Percentiles rank a stretch among this genome's conserved stretches.
phyloP scores from a whole-genome alignment of 208 protist genomes.

The Zelonia costaricensis region DNA sequence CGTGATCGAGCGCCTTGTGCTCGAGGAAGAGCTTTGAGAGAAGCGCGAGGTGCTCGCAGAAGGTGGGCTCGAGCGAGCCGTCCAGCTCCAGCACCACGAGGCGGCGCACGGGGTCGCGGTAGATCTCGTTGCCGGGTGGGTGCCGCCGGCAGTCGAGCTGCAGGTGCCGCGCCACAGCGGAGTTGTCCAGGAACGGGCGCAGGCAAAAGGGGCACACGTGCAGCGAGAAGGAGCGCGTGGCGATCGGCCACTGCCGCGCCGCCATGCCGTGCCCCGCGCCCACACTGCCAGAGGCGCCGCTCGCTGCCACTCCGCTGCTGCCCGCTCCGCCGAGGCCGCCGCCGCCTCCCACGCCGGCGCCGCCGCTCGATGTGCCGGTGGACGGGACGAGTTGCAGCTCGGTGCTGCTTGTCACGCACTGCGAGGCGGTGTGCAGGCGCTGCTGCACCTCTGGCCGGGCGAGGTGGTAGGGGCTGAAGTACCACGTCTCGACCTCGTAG shows the following conservation, averaged over 20 bases:
- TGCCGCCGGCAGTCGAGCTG: constrained; percentile 81
- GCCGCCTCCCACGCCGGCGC: constrained; percentile 9
- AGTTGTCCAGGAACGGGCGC: constrained; percentile 91
- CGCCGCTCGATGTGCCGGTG: constrained; percentile 4
- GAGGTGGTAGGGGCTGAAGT: constrained; percentile 97
- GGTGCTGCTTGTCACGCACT: constrained; percentile 47
- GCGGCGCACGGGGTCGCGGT: constrained; percentile 79
- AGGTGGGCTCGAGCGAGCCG: constrained; percentile 96
- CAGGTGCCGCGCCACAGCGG: constrained; percentile 85
- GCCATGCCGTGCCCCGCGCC: not conserved
- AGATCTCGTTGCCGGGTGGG: constrained; percentile 91
- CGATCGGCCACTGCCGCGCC: constrained; percentile 22
- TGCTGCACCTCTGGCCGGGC: constrained; percentile 72
- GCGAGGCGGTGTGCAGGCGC: constrained; percentile 46
- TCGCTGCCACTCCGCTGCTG: no score
- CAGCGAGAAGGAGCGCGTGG: constrained; percentile 68
- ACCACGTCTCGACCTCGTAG: constrained; percentile 97
- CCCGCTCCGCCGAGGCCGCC: not conserved
- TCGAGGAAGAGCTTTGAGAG: constrained; percentile 99
- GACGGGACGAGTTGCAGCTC: constrained; percentile 48
- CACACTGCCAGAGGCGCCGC: not conserved
- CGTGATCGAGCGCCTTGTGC: constrained; percentile 99
- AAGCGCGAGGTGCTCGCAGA: constrained; percentile 99
- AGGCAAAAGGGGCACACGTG: constrained; percentile 99
- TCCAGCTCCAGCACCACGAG: constrained; percentile 97